These are phyloP conservation scores for Lotmaria passim DNA, from an alignment of 208 protist species.

Conservation along the genomic window DNA sequence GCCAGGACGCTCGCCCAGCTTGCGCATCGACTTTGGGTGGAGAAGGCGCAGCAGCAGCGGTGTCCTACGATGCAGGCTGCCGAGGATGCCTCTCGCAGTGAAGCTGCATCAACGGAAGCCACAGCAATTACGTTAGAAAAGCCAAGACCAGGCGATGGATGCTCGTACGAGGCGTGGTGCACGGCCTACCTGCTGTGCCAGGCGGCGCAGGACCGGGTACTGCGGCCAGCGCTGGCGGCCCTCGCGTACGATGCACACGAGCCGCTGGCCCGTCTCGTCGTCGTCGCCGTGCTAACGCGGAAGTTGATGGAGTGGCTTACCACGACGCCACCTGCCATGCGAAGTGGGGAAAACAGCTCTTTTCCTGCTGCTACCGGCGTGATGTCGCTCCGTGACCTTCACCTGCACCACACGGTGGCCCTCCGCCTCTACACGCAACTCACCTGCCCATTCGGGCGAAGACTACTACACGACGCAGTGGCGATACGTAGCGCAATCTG, in stretches of 20 bases:
- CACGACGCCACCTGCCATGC: conserved; percentile 9
- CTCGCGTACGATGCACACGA: conserved; percentile 62
- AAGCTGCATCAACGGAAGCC: background rate
- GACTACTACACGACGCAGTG: conserved; percentile 22
- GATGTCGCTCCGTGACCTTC: conserved; percentile 11
- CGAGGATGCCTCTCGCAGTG: too few relatives aligned
- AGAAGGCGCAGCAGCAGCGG: conserved; percentile 35
- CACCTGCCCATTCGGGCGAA: conserved; percentile 25
- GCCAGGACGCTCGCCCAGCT: conserved; percentile 39
- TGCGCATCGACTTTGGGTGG: conserved; percentile 47
- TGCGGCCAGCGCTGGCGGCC: conserved; percentile 59
- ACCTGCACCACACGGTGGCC: conserved; percentile 31
- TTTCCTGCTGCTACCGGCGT: too few relatives aligned
- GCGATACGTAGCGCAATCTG: conserved; percentile 19
- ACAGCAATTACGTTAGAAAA: too few relatives aligned
- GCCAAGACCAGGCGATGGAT: too few relatives aligned
- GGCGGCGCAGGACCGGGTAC: conserved; percentile 51
- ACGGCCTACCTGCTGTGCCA: conserved; percentile 18
- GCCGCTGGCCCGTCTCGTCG: conserved; percentile 44
- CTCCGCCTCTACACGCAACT: conserved; percentile 37
- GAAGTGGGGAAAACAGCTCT: background rate
- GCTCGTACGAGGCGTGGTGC: conserved; percentile 11
- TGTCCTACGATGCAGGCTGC: background rate
- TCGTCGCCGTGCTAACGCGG: conserved; percentile 37
- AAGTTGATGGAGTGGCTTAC: conserved; percentile 28